Conservation (phyloP, 192 early-diverging fungal genomes). For the Rhizoclosmatium globosum region DNA sequence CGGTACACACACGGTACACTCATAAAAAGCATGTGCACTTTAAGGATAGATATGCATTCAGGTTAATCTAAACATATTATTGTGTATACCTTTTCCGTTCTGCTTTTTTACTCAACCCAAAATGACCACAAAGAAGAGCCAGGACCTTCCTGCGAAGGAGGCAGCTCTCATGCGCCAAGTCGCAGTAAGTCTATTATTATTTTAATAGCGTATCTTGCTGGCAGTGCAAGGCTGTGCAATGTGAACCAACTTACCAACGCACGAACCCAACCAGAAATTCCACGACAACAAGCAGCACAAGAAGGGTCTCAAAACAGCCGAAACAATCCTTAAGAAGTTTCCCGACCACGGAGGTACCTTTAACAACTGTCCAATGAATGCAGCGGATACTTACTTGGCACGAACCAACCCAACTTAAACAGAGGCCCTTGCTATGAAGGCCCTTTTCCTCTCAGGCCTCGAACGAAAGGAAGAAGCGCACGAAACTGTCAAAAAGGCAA, state of each 20-base stretch:
- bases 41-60: too few species aligned
- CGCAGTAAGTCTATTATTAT: conserved; percentile 59
- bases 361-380: neutral
- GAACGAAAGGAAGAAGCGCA: conserved; percentile 94
- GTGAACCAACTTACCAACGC: neutral
- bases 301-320: conserved; percentile 88
- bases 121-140: neutral
- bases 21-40: too few species aligned
- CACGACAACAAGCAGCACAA: conserved; percentile 97
- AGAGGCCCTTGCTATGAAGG: conserved; percentile 96
- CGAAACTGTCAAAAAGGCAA: conserved; percentile 84
- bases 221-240: neutral
- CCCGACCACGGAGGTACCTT: conserved; percentile 87
- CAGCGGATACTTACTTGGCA: neutral
- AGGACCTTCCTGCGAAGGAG: conserved; percentile 73
- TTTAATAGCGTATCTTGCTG: too few species aligned
- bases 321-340: conserved; percentile 92
- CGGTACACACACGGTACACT: too few species aligned
- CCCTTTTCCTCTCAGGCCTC: conserved; percentile 88
- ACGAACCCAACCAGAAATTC: conserved; percentile 72
- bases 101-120: neutral
- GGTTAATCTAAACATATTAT: too few species aligned
- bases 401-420: neutral
- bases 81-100: too few species aligned
- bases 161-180: conserved; percentile 74